Evolutionary conservation across 177 flowering plant species (phyloP), one percentile per base, ranked within the genome.

Genomic region (Vitis hybrid): DNA sequence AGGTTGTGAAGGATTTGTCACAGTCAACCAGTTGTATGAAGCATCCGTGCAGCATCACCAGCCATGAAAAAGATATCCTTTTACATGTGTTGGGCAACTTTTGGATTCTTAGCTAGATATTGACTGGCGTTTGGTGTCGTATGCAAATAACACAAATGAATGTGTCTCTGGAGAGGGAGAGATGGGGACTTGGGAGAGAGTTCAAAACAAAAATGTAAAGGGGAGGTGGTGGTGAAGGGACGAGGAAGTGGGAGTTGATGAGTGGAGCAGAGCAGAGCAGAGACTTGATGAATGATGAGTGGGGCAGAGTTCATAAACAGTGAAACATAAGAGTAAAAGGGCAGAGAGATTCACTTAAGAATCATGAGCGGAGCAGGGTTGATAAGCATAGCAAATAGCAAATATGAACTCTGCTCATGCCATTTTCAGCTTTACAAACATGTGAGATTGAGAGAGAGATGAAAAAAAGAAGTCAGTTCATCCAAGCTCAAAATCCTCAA

Each of bases 11-110:
- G 17, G 13, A 65, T 64, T 63, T 49, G 72, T 74, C 75, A 56
- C 35, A 60, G 69, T 72, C 80, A 69, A 61, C 56, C 65, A 64
- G 65, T 61, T 6, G 14, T 15, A 11, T 51, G 57, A 17, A 48
- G 74, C 62, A 73, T 76, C 72, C 67, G 24, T 72, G 74, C 66
- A 73, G 65, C 71, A 51, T 70, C 72, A 62, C 46, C 75, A 57
- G 67, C 77, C 70, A 60, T 49, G 61, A 57, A 77, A 77, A 77
- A 70, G 68, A 70, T 67, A 46, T 70, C 4, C 68, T 73, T 77
- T 77, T 70, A 60, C 56, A 48, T 48, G 52, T 32, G 21, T 60
- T 69, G 11, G n/a, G n/a, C 32, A 59, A 60, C 69, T 52, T 72
- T 72, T 68, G 64, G 56, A 18, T 49, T 4, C 21, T 49, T 62